A percentile compares a stretch with the other conserved stretches of the same genome.
phyloP scores from a whole-genome alignment of 1,139 yeast species.

The Geotrichum reessii region DNA sequence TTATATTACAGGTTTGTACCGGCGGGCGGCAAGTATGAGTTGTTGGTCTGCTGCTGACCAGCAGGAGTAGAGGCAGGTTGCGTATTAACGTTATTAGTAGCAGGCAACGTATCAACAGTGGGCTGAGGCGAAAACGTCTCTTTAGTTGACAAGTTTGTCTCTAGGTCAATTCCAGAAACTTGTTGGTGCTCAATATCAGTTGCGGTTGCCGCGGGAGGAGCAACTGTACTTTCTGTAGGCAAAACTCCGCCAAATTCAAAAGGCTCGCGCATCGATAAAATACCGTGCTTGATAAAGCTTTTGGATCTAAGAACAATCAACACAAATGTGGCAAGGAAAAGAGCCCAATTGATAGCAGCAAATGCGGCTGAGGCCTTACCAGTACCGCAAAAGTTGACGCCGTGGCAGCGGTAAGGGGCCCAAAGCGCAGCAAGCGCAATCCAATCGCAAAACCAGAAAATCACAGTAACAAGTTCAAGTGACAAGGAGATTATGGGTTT shows the following conservation, averaged over 20 bases:
- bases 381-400: conserved; percentile 17
- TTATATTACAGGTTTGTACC: background rate
- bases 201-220: background rate
- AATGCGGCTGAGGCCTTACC: conserved; percentile 24
- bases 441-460: conserved; percentile 23
- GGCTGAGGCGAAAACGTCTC: background rate
- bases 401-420: conserved; percentile 10
- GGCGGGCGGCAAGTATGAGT: background rate
- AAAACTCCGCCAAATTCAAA: background rate
- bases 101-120: background rate
- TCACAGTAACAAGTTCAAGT: conserved; percentile 16
- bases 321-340: conserved; percentile 11
- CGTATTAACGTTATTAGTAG: background rate
- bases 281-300: background rate
- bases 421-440: conserved; percentile 19
- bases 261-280: background rate
- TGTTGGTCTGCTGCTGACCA: background rate
- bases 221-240: background rate
- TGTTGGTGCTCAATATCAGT: background rate
- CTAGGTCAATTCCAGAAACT: background rate
- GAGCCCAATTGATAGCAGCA: conserved; percentile 20
- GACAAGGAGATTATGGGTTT: conserved; percentile 16
- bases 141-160: background rate
- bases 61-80: background rate
- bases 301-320: conserved; percentile 2